phyloP scores from a whole-genome alignment of 2,329 filamentous ascomycete genomes.

The Aspergillus pseudoterreus region DNA sequence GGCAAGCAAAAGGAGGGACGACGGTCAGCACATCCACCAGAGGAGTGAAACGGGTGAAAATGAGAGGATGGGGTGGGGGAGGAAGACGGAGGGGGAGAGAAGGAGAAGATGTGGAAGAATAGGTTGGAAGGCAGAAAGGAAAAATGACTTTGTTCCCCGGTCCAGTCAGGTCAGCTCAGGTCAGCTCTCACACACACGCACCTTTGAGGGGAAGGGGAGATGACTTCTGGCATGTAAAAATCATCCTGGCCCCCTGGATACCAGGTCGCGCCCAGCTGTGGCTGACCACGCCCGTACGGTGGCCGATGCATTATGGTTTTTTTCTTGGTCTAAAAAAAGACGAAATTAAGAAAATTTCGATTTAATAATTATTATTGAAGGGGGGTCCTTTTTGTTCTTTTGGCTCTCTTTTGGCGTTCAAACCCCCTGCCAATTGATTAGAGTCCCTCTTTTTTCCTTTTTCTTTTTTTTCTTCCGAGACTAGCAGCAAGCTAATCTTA shows the following conservation, averaged over 20 bases:
- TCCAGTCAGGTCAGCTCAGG: background rate
- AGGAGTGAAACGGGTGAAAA: background rate
- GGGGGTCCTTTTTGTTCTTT: conserved; percentile 1
- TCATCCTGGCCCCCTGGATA: conserved; percentile 65
- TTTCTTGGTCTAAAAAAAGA: background rate
- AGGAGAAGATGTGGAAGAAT: background rate
- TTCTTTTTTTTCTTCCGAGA: too few relatives aligned
- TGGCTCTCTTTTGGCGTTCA: background rate
- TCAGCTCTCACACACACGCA: conserved; percentile 43
- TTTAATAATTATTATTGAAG: too few relatives aligned
- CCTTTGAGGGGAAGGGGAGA: conserved; percentile 69
- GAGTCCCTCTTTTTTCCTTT: too few relatives aligned
- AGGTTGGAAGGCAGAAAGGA: background rate
- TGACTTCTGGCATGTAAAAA: conserved; percentile 66
- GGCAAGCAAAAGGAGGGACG: conserved; percentile 3
- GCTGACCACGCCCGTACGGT: conserved; percentile 31
- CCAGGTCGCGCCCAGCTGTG: conserved; percentile 59
- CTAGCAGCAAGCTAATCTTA: too few relatives aligned
- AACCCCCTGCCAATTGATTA: too few relatives aligned
- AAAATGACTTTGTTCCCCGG: conserved; percentile 2
- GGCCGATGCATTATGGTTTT: conserved; percentile 31
- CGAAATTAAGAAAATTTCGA: too few relatives aligned
- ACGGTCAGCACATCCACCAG: conserved; percentile 20
- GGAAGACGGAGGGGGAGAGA: background rate
- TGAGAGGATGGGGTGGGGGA: background rate